These are phyloP conservation scores for Paramecium primaurelia DNA, from an alignment of 73 alveolate species.

Conservation along the genomic window DNA sequence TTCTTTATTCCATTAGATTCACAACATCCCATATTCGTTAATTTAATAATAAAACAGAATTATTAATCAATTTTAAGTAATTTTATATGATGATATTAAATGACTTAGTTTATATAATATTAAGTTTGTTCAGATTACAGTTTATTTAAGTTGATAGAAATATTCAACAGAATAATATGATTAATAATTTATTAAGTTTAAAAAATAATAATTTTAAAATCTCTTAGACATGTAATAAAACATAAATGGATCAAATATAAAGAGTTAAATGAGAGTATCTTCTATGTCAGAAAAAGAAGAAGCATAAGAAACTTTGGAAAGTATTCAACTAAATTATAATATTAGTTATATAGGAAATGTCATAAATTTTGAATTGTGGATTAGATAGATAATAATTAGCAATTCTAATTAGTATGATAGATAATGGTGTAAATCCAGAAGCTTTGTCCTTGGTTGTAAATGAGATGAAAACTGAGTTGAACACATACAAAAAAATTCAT, in stretches of 20 bases:
- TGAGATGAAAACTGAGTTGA: constrained; percentile 86
- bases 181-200: background rate
- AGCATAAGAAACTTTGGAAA: constrained; percentile 53
- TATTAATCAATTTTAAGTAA: background rate
- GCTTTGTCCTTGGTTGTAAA: constrained; percentile 88
- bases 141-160: background rate
- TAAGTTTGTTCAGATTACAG: background rate
- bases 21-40: constrained; percentile 8
- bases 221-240: background rate
- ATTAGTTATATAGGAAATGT: constrained; percentile 77
- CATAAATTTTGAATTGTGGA: constrained; percentile 88
- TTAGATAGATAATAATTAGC: constrained; percentile 82
- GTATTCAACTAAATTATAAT: background rate
- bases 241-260: background rate
- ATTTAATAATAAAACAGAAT: background rate
- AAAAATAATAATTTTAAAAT: background rate
- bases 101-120: background rate
- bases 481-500: constrained; percentile 66
- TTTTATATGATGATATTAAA: background rate
- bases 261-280: background rate
- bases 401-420: constrained; percentile 80
- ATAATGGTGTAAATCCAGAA: constrained; percentile 95
- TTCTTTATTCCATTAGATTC: background rate
- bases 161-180: background rate
- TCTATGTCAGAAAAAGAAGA: constrained; percentile 28